These are phyloP conservation scores for Exophiala spinifera DNA, from an alignment of 2,329 filamentous ascomycete genomes.

Conservation along the genomic window DNA sequence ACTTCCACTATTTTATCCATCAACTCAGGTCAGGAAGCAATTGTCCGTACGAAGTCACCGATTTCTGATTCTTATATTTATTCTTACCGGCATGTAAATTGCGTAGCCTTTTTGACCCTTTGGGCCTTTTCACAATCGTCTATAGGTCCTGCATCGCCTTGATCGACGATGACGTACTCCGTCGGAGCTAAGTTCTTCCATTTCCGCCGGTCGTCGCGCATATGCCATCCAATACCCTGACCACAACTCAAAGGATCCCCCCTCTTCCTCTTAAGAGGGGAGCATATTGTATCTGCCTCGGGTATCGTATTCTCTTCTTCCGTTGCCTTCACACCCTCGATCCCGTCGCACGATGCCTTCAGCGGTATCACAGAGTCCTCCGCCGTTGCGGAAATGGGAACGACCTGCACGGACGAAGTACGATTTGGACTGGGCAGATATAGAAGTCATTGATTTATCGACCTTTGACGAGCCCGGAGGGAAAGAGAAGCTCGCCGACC, in stretches of 20 bases:
- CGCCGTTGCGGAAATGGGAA: background rate
- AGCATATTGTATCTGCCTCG: too few species aligned
- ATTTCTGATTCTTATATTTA: too few species aligned
- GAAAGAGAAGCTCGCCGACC: constrained; percentile 51
- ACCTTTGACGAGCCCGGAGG: constrained; percentile 53
- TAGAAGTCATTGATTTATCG: constrained; percentile 42
- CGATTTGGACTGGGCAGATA: constrained; percentile 18
- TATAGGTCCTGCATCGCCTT: background rate
- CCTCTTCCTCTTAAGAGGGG: background rate
- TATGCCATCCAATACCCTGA: too few species aligned
- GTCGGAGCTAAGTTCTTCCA: background rate
- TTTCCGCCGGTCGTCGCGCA: background rate
- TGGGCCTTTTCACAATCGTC: background rate
- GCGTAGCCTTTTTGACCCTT: background rate
- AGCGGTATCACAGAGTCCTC: background rate
- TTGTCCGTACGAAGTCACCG: too few species aligned
- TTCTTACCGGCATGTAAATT: too few species aligned
- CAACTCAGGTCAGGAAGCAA: too few species aligned
- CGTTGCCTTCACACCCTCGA: too few species aligned
- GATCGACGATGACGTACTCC: background rate
- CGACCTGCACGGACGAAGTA: background rate
- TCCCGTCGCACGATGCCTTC: background rate
- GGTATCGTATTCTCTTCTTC: too few species aligned
- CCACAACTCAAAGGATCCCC: background rate
- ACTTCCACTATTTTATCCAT: too few species aligned